Evolutionary conservation across 805 yeast species (phyloP).

Genomic region (Pichia thaimueangensis): DNA sequence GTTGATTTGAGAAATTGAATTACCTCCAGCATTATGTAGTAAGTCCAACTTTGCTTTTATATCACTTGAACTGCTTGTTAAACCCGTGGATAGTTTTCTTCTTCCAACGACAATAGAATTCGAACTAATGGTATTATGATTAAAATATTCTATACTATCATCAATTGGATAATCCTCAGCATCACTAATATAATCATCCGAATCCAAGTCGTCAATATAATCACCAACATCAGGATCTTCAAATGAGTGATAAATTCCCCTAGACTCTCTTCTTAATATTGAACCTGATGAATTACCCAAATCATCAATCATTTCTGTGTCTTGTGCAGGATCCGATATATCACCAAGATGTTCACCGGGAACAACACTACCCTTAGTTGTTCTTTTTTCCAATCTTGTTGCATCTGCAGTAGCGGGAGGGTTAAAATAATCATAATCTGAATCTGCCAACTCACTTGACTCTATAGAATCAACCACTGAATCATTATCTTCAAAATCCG

Average conservation of each 20-base stretch:
- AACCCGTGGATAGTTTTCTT: background rate
- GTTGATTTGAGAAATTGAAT: slow-evolving; percentile 18
- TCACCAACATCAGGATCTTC: slow-evolving; percentile 7
- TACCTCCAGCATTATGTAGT: background rate
- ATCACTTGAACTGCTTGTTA: background rate
- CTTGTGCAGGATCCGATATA: background rate
- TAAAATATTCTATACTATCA: slow-evolving; percentile 14
- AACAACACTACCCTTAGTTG: background rate
- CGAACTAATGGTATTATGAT: background rate
- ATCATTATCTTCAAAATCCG: slow-evolving; percentile 11
- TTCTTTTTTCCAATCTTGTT: background rate
- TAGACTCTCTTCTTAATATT: background rate
- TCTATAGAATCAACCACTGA: slow-evolving; percentile 18
- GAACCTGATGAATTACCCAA: background rate
- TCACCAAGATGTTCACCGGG: background rate
- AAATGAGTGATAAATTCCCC: slow-evolving; percentile 7
- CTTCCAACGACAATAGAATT: background rate
- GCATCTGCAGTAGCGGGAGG: slow-evolving; percentile 2
- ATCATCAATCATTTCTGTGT: background rate
- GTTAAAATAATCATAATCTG: slow-evolving; percentile 18
- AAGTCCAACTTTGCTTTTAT: background rate
- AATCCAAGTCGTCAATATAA: slow-evolving; percentile 20
- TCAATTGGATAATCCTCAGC: slow-evolving; percentile 20
- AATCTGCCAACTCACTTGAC: slow-evolving; percentile 23
- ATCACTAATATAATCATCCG: slow-evolving; percentile 25